Conservation (phyloP, 2,329 filamentous ascomycete species). For the Sclerotinia borealis region DNA sequence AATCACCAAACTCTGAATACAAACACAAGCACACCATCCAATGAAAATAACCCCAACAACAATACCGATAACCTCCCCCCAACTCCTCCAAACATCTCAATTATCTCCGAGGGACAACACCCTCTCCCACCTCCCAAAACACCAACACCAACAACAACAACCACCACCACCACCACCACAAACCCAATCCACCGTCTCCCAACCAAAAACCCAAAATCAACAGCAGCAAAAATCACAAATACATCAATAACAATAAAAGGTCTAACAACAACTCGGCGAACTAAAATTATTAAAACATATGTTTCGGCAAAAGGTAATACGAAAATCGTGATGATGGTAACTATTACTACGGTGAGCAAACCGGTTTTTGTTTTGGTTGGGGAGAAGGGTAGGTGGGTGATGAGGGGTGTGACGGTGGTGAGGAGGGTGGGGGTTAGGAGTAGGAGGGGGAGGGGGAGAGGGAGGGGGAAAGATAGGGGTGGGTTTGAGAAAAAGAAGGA, state of each 20-base stretch:
- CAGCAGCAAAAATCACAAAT: background rate
- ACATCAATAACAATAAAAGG: background rate
- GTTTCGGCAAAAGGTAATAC: background rate
- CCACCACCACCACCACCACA: background rate
- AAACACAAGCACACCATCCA: background rate
- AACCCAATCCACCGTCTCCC: background rate
- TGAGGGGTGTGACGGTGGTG: no score
- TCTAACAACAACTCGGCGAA: background rate
- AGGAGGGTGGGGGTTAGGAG: no score
- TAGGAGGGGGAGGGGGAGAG: no score
- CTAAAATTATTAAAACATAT: background rate
- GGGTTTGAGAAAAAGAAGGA: no score
- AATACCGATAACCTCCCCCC: no score
- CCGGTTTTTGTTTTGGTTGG: background rate
- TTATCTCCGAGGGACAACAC: background rate
- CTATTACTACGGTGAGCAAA: background rate
- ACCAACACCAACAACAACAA: background rate
- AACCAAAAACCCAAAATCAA: background rate
- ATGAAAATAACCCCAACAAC: background rate
- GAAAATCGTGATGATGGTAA: background rate
- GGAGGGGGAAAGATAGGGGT: no score
- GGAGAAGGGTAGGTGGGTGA: no score
- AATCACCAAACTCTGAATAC: background rate
- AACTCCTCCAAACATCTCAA: background rate
- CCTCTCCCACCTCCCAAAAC: background rate